These are phyloP conservation scores for Claviceps africana DNA, from an alignment of 2,329 filamentous ascomycete genomes.

Conservation along the genomic window DNA sequence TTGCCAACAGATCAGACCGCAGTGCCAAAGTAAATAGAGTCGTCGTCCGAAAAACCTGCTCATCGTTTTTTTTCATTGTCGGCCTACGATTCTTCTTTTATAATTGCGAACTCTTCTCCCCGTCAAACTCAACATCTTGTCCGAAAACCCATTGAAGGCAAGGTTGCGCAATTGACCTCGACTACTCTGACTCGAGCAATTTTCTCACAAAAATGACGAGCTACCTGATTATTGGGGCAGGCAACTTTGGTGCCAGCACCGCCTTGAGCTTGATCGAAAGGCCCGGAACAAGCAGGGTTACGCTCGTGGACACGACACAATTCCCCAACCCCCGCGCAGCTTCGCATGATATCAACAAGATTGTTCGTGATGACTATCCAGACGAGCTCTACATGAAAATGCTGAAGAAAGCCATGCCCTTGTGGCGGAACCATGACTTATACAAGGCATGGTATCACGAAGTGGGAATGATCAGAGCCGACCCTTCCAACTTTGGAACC, in stretches of 20 bases:
- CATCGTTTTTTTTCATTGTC: neutral
- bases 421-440: conserved; percentile 30
- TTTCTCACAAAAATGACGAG: conserved; percentile 5
- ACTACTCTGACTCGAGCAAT: neutral
- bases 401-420: conserved; percentile 25
- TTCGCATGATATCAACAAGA: conserved; percentile 34
- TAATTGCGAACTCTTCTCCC: neutral
- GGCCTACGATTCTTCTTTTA: neutral
- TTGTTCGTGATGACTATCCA: conserved; percentile 28
- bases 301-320: conserved; percentile 22
- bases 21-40: neutral
- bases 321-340: conserved; percentile 26
- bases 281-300: conserved; percentile 16
- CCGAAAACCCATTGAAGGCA: neutral
- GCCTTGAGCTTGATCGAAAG: conserved; percentile 21
- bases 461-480: conserved; percentile 37
- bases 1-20: neutral
- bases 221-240: conserved; percentile 26
- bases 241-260: conserved; percentile 30
- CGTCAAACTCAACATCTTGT: neutral
- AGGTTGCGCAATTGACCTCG: neutral
- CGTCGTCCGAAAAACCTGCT: neutral
- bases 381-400: conserved; percentile 26
- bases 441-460: conserved; percentile 41
- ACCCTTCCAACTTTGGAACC: conserved; percentile 27